Base-by-base conservation (phyloP, 176 grass and related monocot genomes). In the Chrysopogon serrulatus region DNA sequence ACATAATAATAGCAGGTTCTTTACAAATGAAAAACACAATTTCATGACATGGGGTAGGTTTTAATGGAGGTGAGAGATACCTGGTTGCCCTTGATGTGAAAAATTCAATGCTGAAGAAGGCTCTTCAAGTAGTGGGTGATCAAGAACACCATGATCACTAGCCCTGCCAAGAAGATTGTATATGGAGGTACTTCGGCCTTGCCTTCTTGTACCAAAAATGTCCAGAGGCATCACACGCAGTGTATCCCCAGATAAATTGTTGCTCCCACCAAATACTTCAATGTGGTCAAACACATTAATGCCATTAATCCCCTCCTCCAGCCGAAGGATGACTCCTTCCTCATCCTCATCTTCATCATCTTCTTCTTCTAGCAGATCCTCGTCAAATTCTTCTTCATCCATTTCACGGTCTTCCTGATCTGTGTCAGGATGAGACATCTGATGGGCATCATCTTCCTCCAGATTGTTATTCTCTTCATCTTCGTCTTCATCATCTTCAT, bases 201-300 rank as follows among this genome's bases (percentile, higher is more conserved):
- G 93, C 21, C 93, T 80, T 80, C 97, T 92, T 77, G 93, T 85
- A 67, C 97, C 97, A 90, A 99, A 99, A 87, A 99, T 96, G 79
- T 99, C 93, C 44, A 99, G 85, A 60, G 97, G 97, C 97, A 99
- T 96, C 72, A 96, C 97, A 86, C 90, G 87, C 16, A 97, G 53
- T 81, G 95, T 94, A 81, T 97, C 95, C 10, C 80, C 90, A 82
- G 91, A 63, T 10, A 94, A 84, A 82, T 90, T 91, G 49, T 89
- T 93, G 64, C 83, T 86, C 57, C 89, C 84, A 47, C 96, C 87
- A 82, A 96, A 93, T 77, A 99, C 93, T 79, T 99, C 97, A 68
- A 99, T 94, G 79, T 99, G 97, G 47, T 99, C 97, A 69, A 99
- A 99, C 69, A 99, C 93, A 96, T 99, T 99, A 84, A 99, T 94